phyloP scores from a whole-genome alignment of 148 eudicot genomes.

The Gaultheria prostrata region DNA sequence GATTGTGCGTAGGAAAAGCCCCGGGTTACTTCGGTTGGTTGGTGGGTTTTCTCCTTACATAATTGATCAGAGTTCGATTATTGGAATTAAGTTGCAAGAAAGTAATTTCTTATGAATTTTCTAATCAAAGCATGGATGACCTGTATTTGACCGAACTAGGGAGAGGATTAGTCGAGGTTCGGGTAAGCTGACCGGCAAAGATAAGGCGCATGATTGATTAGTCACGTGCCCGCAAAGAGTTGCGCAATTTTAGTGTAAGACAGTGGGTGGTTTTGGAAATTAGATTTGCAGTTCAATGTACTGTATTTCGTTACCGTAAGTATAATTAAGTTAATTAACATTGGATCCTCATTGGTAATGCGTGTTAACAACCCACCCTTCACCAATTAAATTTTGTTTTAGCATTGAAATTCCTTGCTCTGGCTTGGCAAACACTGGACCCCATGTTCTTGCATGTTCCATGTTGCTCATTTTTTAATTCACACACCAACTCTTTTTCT shows the following conservation, averaged over 20 bases:
- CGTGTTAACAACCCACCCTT: slow-evolving; percentile 8
- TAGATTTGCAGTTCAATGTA: not conserved
- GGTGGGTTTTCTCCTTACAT: too few relatives aligned
- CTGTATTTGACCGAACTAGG: too few relatives aligned
- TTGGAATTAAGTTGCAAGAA: too few relatives aligned
- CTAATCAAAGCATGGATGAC: too few relatives aligned
- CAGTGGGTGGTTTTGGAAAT: not conserved
- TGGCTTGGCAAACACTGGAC: not conserved
- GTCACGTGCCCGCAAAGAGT: not conserved
- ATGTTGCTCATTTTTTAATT: not conserved
- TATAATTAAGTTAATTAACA: not conserved
- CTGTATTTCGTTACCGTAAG: not conserved
- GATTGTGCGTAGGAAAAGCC: not conserved
- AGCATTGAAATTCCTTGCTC: not conserved
- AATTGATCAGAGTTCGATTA: too few relatives aligned
- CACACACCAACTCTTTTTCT: not conserved
- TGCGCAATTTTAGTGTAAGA: not conserved
- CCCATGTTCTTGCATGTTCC: slow-evolving; percentile 8
- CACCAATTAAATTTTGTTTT: not conserved
- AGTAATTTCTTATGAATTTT: too few relatives aligned
- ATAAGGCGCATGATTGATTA: not conserved
- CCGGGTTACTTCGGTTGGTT: too few relatives aligned
- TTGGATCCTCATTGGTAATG: not conserved
- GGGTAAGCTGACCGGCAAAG: not conserved
- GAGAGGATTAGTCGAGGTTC: too few relatives aligned